Evolutionary conservation across 441 rosid genomes (phyloP).

Genomic region (Arabidopsis lyrata): DNA sequence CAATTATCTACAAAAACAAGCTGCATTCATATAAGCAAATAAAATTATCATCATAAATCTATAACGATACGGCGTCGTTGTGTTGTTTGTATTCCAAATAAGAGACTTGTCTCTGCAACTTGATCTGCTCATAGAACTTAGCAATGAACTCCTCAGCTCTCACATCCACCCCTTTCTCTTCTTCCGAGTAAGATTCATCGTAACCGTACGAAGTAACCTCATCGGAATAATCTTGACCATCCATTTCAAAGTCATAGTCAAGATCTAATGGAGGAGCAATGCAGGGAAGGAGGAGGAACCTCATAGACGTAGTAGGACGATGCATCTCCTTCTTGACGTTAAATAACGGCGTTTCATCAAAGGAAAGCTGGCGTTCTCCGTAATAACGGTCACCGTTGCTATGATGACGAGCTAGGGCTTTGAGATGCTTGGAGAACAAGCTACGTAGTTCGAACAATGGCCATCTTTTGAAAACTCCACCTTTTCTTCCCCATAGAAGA

Average conservation of each 20-base stretch:
- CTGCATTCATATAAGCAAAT: background rate
- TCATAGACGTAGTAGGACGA: conserved; percentile 66
- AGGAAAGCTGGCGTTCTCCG: conserved; percentile 79
- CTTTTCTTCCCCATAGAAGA: conserved; percentile 78
- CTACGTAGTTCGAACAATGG: conserved; percentile 57
- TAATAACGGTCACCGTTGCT: conserved; percentile 42
- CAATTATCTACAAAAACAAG: background rate
- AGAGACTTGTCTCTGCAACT: conserved; percentile 81
- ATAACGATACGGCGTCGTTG: conserved; percentile 6
- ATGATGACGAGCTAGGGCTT: conserved; percentile 44
- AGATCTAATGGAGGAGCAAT: conserved; percentile 62
- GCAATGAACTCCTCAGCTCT: conserved; percentile 92
- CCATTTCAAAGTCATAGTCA: conserved; percentile 57
- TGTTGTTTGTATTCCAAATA: conserved; percentile 57
- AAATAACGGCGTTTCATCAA: conserved; percentile 80
- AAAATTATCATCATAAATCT: background rate
- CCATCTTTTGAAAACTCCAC: conserved; percentile 65
- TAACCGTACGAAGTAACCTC: conserved; percentile 37
- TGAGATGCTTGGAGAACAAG: conserved; percentile 66
- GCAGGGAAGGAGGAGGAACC: conserved; percentile 73
- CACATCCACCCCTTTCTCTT: conserved; percentile 73
- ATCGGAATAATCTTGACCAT: conserved; percentile 28
- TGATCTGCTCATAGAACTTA: conserved; percentile 70
- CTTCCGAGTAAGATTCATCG: conserved; percentile 28
- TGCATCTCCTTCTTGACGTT: conserved; percentile 54